Conservation (phyloP, 345 rosid species). For the Lumnitzera littorea region DNA sequence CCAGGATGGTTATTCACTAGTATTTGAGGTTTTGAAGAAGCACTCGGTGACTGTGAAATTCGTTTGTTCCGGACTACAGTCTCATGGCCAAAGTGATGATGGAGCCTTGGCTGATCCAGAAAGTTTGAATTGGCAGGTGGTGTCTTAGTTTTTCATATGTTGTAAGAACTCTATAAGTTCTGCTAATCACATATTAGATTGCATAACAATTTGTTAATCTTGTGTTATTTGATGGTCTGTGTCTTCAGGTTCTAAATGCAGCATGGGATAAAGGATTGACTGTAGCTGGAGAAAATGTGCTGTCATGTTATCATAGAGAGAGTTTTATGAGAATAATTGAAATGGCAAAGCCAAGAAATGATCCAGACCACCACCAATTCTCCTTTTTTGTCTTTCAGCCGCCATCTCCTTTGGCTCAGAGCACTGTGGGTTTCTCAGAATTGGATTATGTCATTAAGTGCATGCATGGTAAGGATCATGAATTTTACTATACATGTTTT, state of each 20-base stretch:
- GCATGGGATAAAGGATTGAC: slow-evolving; percentile 79
- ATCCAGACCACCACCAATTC: slow-evolving; percentile 68
- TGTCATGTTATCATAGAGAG: slow-evolving; percentile 69
- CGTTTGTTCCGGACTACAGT: slow-evolving; percentile 54
- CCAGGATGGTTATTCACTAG: slow-evolving; percentile 75
- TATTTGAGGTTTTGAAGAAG: slow-evolving; percentile 68
- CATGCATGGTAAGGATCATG: slow-evolving; percentile 63
- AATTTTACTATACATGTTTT: not conserved
- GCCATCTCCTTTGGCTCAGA: slow-evolving; percentile 67
- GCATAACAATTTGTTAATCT: too few species aligned
- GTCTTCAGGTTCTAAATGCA: slow-evolving; percentile 59
- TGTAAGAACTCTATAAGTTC: too few species aligned
- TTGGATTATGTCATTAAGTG: slow-evolving; percentile 63
- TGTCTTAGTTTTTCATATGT: not conserved
- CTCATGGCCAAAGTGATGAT: slow-evolving; percentile 39
- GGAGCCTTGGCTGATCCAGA: slow-evolving; percentile 78
- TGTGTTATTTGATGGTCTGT: not conserved
- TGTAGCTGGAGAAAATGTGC: slow-evolving; percentile 63
- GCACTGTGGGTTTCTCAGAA: slow-evolving; percentile 67
- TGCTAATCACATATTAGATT: too few species aligned
- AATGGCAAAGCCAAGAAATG: slow-evolving; percentile 78
- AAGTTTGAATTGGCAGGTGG: slow-evolving; percentile 87
- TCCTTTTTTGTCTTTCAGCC: slow-evolving; percentile 73
- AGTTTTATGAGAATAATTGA: slow-evolving; percentile 66
- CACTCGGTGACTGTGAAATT: slow-evolving; percentile 59